phyloP scores from a whole-genome alignment of 495 filamentous ascomycete species.

The Penicillium canescens region DNA sequence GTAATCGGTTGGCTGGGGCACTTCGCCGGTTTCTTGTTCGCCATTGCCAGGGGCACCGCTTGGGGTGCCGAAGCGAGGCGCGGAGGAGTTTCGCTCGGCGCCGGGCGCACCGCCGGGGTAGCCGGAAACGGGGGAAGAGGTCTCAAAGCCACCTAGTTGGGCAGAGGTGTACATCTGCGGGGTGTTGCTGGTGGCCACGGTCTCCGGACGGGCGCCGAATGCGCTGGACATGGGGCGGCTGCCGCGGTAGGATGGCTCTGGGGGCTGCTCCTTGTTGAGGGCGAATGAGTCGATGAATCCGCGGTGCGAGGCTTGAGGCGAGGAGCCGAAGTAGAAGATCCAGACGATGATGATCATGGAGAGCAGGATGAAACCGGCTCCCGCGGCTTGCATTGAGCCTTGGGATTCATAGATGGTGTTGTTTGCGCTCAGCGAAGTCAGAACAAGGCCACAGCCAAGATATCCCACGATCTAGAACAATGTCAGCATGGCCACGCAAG shows the following conservation, averaged over 20 bases:
- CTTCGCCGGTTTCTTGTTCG: slow-evolving; percentile 52
- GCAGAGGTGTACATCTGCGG: slow-evolving; percentile 98
- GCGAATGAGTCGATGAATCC: slow-evolving; percentile 96
- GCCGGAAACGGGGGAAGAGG: slow-evolving; percentile 85
- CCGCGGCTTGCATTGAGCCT: slow-evolving; percentile 77
- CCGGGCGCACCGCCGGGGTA: slow-evolving; percentile 66
- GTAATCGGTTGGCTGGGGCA: slow-evolving; percentile 85
- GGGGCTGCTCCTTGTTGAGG: slow-evolving; percentile 76
- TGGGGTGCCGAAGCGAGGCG: slow-evolving; percentile 54
- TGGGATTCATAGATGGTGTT: slow-evolving; percentile 70
- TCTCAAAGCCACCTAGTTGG: slow-evolving; percentile 94
- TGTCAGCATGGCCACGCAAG: slow-evolving; percentile 13
- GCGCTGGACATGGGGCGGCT: slow-evolving; percentile 50
- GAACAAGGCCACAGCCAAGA: slow-evolving; percentile 75
- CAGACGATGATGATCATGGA: slow-evolving; percentile 94
- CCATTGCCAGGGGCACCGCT: slow-evolving; percentile 19
- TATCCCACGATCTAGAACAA: slow-evolving; percentile 74
- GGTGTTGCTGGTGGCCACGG: slow-evolving; percentile 69
- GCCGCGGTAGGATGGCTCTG: slow-evolving; percentile 60
- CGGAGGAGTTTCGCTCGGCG: slow-evolving; percentile 56
- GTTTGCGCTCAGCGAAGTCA: slow-evolving; percentile 82
- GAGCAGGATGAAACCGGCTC: slow-evolving; percentile 92
- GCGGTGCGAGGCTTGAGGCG: slow-evolving; percentile 82
- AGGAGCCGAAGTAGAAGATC: slow-evolving; percentile 98
- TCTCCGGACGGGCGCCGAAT: slow-evolving; percentile 69